A percentile compares a stretch with the other conserved stretches of the same genome.
Conservation (phyloP, 2,329 filamentous ascomycete species). For the Botrytis fragariae region DNA sequence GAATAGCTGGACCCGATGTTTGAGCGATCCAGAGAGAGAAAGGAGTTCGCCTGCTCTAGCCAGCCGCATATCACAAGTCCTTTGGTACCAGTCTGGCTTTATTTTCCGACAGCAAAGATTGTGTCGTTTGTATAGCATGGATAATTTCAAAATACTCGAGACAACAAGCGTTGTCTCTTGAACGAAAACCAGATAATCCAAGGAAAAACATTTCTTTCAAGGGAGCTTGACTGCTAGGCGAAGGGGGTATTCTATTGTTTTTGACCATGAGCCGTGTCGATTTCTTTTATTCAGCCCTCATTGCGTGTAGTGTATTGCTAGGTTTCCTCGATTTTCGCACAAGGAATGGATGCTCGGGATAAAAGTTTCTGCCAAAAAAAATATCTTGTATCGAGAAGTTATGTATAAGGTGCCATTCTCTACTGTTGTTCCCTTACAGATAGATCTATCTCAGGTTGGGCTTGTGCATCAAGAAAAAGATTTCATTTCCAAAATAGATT, state of each 20-base stretch:
- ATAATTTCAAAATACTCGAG: background rate
- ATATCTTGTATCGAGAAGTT: no score
- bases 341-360: background rate
- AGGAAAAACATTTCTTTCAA: background rate
- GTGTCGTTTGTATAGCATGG: no score
- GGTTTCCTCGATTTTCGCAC: background rate
- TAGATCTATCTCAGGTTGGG: background rate
- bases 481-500: background rate
- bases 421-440: background rate
- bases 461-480: background rate
- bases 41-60: slow-evolving; percentile 29
- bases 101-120: background rate
- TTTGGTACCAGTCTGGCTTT: background rate
- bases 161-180: background rate
- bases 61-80: background rate
- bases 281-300: background rate
- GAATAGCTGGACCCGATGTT: slow-evolving; percentile 82
- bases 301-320: background rate
- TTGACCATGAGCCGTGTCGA: background rate
- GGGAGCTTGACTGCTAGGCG: background rate
- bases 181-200: background rate
- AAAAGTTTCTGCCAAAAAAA: background rate
- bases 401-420: background rate
- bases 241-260: background rate
- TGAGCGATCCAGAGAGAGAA: slow-evolving; percentile 81